Percentiles rank a stretch among this genome's conserved stretches.
phyloP scores from a whole-genome alignment of 2,329 filamentous ascomycete species.

The Clarireedia paspali region DNA sequence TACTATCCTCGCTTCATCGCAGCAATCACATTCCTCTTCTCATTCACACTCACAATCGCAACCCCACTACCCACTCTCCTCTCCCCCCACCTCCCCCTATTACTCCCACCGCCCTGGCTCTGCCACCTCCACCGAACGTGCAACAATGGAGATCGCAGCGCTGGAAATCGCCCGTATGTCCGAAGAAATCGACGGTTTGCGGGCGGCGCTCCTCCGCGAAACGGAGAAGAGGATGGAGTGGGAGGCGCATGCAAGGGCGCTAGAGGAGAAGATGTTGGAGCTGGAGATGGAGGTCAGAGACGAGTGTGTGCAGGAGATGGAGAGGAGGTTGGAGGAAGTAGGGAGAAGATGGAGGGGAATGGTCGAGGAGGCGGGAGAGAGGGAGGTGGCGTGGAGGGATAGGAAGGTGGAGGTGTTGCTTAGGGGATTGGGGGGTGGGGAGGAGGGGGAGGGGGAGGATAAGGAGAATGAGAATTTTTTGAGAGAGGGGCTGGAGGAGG shows the following conservation, averaged over 20 bases:
- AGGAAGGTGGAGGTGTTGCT: conserved; percentile 73
- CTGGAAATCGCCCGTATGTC: conserved; percentile 73
- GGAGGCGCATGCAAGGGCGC: conserved; percentile 63
- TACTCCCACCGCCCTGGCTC: conserved; percentile 26
- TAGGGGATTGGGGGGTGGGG: conserved; percentile 35
- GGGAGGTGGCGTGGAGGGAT: conserved; percentile 78
- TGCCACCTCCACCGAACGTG: conserved; percentile 40
- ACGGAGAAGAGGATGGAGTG: conserved; percentile 60
- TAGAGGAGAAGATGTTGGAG: conserved; percentile 55
- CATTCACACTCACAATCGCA: not conserved
- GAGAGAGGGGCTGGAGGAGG: conserved; percentile 54
- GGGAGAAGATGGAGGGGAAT: conserved; percentile 73
- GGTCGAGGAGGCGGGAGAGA: conserved; percentile 70
- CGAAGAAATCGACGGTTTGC: conserved; percentile 69
- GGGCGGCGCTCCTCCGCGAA: conserved; percentile 62
- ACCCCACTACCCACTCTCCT: not conserved
- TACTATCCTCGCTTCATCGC: conserved; percentile 43
- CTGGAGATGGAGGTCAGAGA: conserved; percentile 82
- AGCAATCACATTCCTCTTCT: not conserved
- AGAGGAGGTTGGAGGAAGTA: conserved; percentile 66
- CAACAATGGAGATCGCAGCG: conserved; percentile 76
- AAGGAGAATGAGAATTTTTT: conserved; percentile 53
- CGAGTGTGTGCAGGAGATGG: conserved; percentile 83
- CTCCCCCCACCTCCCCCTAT: conserved; percentile 21
- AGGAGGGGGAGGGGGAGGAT: conserved; percentile 35